A percentile compares a stretch with the other conserved stretches of the same genome.
These are phyloP conservation scores for Alternaria infectoria DNA, from an alignment of 2,329 filamentous ascomycete species.

Conservation along the genomic window DNA sequence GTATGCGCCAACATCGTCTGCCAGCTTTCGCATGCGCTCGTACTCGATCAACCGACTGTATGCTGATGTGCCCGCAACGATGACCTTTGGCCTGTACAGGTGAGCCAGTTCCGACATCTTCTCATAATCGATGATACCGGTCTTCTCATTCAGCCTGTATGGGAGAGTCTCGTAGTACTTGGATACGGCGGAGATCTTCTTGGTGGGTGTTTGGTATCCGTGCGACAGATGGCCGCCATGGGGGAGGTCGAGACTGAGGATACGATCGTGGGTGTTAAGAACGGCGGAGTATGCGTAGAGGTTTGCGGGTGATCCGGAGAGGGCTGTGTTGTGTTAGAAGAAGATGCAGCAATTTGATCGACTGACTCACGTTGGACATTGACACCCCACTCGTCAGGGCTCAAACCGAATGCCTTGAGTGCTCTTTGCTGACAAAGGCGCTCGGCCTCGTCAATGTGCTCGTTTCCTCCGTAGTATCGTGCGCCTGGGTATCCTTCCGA, in stretches of 20 bases:
- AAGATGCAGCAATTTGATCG: neutral
- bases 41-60: conserved; percentile 99
- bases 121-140: conserved; percentile 97
- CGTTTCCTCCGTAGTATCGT: conserved; percentile 98
- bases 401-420: conserved; percentile 86
- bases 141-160: conserved; percentile 87
- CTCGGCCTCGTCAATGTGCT: conserved; percentile 98
- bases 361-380: conserved; percentile 80
- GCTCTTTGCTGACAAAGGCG: conserved; percentile 93
- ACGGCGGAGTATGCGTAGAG: conserved; percentile 90
- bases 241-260: conserved; percentile 96
- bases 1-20: conserved; percentile 91
- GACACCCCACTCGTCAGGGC: conserved; percentile 92
- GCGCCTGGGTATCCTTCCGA: conserved; percentile 98
- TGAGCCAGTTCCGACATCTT: conserved; percentile 86
- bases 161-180: conserved; percentile 99
- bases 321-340: conserved; percentile 59
- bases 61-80: conserved; percentile 94
- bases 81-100: conserved; percentile 93
- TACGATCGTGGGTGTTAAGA: conserved; percentile 87
- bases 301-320: conserved; percentile 80
- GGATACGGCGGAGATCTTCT: conserved; percentile 88
- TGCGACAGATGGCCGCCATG: conserved; percentile 96
- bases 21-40: conserved; percentile 92
- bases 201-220: conserved; percentile 91